Evolutionary conservation across 1,139 yeast genomes (phyloP), one percentile per base, ranked within the genome.

Genomic region (Hansenula lynferdii): DNA sequence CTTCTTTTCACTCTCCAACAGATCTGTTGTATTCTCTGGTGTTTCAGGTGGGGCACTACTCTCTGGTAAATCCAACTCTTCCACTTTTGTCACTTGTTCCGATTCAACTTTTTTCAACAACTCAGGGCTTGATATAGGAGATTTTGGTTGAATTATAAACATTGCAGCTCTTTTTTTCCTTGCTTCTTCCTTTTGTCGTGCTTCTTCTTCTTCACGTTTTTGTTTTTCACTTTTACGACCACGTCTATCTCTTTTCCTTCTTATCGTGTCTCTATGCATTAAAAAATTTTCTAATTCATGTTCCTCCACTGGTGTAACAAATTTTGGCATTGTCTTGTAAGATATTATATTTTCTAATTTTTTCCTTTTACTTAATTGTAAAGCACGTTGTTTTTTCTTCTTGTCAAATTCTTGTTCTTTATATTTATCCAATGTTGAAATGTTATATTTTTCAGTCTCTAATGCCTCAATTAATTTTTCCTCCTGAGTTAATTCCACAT

Each of bases 371-470:
- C 84, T 82, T 43, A 77, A 69, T 59, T 85, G 75, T 44, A 85
- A 65, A 31, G 83, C 87, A 42, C 90, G 67, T 54, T 90, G 90
- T 39, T 75, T 74, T 57, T 82, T 82, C 58, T 86, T 87, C 54
- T 86, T 83, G 34, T 79, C 82, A 34, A 84, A 69, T 58, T 92
- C 98, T 57, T 86, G 92, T 51, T 90, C 94, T 51, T 82, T 77
- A 54, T 85, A 90, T 52, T 73, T 70, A 44, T 85, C 78, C 47
- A 92, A 67, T 4, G 97, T 84, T 23, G 77, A 68, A 5, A 79
- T 64, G 58, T 94, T 92, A 36, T 75, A 72, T 54, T 75, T 72
- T 58, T 92, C 98, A 0, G 97, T 94, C 49, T 82, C 85, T 34
- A 80, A 69, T 0, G 98, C 97, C 55, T 89, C 95, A 11, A 74